A percentile compares a stretch with the other conserved stretches of the same genome.
These are phyloP conservation scores for Fusarium sp. DNA, from an alignment of 2,329 filamentous ascomycete genomes.

Conservation along the genomic window DNA sequence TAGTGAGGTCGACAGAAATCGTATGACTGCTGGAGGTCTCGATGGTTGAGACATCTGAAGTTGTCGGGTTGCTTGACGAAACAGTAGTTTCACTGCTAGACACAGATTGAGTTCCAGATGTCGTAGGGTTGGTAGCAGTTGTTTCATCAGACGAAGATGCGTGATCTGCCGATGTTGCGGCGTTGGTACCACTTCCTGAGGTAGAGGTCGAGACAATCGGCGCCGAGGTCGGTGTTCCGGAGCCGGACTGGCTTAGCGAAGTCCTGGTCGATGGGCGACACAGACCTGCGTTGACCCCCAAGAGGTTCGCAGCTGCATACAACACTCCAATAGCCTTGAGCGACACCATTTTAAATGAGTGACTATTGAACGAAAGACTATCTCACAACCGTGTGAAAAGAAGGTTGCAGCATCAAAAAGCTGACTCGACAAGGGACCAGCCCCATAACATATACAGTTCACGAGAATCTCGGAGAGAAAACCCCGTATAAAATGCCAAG, in stretches of 20 bases:
- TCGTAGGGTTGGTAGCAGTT: background rate
- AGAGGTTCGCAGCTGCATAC: background rate
- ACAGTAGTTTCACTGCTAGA: background rate
- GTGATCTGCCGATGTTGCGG: rapidly evolving
- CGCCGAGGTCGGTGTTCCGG: background rate
- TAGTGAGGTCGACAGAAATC: background rate
- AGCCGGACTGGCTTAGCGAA: background rate
- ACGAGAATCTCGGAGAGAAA: background rate
- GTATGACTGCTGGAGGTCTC: background rate
- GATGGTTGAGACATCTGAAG: background rate
- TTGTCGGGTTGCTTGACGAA: background rate
- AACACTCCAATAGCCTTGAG: background rate
- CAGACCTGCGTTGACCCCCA: background rate
- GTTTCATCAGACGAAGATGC: background rate
- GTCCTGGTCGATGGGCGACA: background rate
- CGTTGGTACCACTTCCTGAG: background rate
- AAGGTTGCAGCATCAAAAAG: background rate
- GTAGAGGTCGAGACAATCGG: background rate
- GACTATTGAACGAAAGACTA: background rate
- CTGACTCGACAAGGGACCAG: too few species aligned
- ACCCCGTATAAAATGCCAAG: background rate
- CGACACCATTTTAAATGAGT: slow-evolving; percentile 13
- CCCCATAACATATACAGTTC: background rate
- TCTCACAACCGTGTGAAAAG: background rate
- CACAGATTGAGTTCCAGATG: background rate